Evolutionary conservation across 768 basidiomycete genomes (phyloP), one percentile per base, ranked within the genome.

Genomic region (Macrocybe gigantea): DNA sequence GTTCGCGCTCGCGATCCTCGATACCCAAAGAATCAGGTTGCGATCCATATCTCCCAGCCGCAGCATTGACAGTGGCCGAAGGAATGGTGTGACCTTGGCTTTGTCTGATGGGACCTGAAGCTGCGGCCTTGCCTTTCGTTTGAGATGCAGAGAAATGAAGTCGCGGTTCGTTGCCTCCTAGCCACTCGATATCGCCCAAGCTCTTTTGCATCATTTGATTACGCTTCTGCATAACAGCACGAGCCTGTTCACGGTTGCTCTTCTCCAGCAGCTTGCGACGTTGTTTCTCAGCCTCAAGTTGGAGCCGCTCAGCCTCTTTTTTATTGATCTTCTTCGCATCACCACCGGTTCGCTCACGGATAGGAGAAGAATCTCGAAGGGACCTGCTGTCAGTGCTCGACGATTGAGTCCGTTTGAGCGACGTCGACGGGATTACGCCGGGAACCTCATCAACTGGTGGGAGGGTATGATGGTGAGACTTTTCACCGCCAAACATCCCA

Each of bases 161-260:
- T 29, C 69, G 76, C 56, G 74, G 64, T 60, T 71, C 67, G 55
- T 67, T 67, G 49, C 76, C 69, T 55, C 72, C 65, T 50, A 63
- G 73, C 85, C 85, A 88, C 57, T 85, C 85, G 33, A 85, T 60
- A 50, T 85, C 79, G 54, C 66, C 71, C 39, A 62, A 65, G 31
- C 71, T 74, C 55, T 81, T 76, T 60, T 79, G 79, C 57, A 88
- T 71, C 65, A 91, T 75, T 54, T 84, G 81, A 50, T 79, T 83
- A 53, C 90, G 85, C 71, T 94, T 95, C 59, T 84, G 79, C 83
- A 94, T 87, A 65, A 95, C 93, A 38, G 90, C 91, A 47, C 93
- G 80, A 12, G 93, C 89, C 64, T 93, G 87, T 58, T 96, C 93
- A 56, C 83, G 80, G 52, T 89, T 82, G 60, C 72, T 82, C 57